Conservation (phyloP, 306 rosid genomes). For the Cajanus cajan region DNA sequence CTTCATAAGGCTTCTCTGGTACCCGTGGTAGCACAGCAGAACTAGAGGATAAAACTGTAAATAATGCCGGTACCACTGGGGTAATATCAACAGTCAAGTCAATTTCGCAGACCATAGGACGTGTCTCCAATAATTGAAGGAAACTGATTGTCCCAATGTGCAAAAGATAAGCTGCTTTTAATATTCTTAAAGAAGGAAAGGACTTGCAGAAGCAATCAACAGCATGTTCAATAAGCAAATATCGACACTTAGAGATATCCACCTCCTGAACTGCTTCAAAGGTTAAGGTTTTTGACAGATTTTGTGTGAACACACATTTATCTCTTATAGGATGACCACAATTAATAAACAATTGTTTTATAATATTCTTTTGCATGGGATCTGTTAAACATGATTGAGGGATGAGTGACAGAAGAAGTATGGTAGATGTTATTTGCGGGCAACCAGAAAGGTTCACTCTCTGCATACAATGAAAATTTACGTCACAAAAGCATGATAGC, state of each 20-base stretch:
- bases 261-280: constrained; percentile 70
- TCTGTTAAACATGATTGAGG: constrained; percentile 51
- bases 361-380: constrained; percentile 40
- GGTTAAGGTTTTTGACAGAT: constrained; percentile 36
- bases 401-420: constrained; percentile 59
- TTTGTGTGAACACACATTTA: constrained; percentile 24
- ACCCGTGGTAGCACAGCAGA: constrained; percentile 24
- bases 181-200: constrained; percentile 62
- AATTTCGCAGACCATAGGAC: constrained; percentile 55
- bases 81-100: constrained; percentile 69
- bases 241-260: constrained; percentile 72
- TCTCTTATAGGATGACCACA: constrained; percentile 40
- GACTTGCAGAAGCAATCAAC: constrained; percentile 60
- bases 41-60: constrained; percentile 48
- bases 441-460: constrained; percentile 69
- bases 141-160: constrained; percentile 44
- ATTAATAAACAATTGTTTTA: constrained; percentile 32
- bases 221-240: constrained; percentile 55
- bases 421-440: constrained; percentile 64
- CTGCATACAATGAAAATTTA: constrained; percentile 54
- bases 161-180: constrained; percentile 67
- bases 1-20: constrained; percentile 36
- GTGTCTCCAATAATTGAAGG: constrained; percentile 51
- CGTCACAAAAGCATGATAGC: constrained; percentile 29
- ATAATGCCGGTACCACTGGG: constrained; percentile 55